Evolutionary conservation across 495 filamentous ascomycete genomes (phyloP), one percentile per base, ranked within the genome.

Genomic region (Penicillium pulvis): DNA sequence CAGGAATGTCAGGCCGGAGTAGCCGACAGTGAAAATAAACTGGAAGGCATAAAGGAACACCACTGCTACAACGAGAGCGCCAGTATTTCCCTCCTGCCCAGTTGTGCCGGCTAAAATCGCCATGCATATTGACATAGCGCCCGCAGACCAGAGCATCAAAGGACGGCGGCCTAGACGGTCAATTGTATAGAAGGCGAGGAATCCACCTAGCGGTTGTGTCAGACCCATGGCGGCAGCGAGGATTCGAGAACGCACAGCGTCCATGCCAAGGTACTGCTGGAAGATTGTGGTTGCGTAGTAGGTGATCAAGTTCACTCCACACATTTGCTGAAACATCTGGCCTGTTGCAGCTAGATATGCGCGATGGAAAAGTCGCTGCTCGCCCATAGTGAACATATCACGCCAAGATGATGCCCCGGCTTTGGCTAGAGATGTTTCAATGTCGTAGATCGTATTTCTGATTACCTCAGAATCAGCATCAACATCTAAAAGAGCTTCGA

Each of bases 181-280:
- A 58, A 93, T 89, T 48, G 87, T 82, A 74, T 89, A 90, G 84
- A 88, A 90, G 5, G 88, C 91, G 6, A 83, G 75, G 0, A 86
- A 87, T 1, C 90, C 87, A 56, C 87, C 90, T 63, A 91, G 82
- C 12, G 87, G 79, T 66, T 91, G 92, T 8, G 89, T 85, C 10
- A 92, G 74, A 77, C 88, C 88, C 79, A 90, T 91, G 7, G 90
- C 79, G 35, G 89, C 90, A n/a, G 89, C 87, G 0, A 93, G 73
- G 5, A 96, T 74, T 53, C 90, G 92, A 0, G 93, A 91, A 70
- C 93, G 90, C 49, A 96, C 82, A 63, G 94, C 89, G 26, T 71
- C 71, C 12, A 87, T 68, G 3, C 77, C 74, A 36, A 88, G 80
- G 46, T 81, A 80, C 66, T 86, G 76, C 52, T 86, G 68, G 66